Evolutionary conservation across 306 rosid species (phyloP).

Genomic region (Parietaria judaica): DNA sequence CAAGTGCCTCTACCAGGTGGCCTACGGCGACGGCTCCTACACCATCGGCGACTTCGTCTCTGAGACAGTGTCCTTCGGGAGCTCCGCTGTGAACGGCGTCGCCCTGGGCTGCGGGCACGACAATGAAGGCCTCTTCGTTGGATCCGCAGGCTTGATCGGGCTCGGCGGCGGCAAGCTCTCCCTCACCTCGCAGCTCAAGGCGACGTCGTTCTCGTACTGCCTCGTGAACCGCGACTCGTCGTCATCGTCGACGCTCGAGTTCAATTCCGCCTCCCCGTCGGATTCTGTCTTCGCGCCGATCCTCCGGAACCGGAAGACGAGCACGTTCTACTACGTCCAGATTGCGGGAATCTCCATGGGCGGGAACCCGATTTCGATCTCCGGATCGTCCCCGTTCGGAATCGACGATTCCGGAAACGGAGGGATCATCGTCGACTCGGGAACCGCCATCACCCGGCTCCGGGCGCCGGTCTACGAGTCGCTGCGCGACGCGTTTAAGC

Average conservation of each 20-base stretch:
- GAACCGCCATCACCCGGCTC: constrained; percentile 76
- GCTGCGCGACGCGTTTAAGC: constrained; percentile 65
- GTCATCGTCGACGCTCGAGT: constrained; percentile 66
- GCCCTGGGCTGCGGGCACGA: constrained; percentile 84
- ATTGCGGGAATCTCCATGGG: constrained; percentile 72
- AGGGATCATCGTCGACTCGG: constrained; percentile 79
- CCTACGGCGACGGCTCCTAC: constrained; percentile 82
- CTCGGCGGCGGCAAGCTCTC: constrained; percentile 81
- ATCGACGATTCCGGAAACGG: constrained; percentile 45
- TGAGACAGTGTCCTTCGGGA: constrained; percentile 66
- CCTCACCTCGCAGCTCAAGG: constrained; percentile 53
- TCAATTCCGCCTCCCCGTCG: constrained; percentile 56
- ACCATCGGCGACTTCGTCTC: constrained; percentile 65
- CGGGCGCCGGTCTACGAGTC: constrained; percentile 48
- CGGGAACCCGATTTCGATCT: constrained; percentile 30
- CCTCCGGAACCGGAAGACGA: constrained; percentile 21
- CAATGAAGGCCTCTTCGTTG: constrained; percentile 75
- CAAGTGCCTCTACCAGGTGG: constrained; percentile 67
- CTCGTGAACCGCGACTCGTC: constrained; percentile 74
- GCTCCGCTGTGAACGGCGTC: constrained; percentile 28
- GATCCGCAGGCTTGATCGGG: constrained; percentile 70
- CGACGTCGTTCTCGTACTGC: constrained; percentile 73
- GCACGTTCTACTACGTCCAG: constrained; percentile 57
- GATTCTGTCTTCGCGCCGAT: constrained; percentile 53
- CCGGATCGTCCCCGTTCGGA: constrained; percentile 37